These are phyloP conservation scores for Breynia disticha DNA, from an alignment of 441 rosid species.

Conservation along the genomic window DNA sequence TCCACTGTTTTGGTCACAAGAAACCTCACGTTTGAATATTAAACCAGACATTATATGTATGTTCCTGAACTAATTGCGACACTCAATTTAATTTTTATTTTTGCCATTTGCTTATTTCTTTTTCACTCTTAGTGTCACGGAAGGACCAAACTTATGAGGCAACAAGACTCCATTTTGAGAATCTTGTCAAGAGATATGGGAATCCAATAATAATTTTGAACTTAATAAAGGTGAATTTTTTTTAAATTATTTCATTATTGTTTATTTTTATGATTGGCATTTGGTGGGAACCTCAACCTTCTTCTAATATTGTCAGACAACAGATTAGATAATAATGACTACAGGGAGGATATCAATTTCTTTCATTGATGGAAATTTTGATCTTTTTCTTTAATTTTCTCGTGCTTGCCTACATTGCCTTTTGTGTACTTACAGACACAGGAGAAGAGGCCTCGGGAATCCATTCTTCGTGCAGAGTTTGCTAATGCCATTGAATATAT, in stretches of 20 bases:
- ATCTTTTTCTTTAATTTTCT: constrained; percentile 1
- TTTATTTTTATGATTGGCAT: background rate
- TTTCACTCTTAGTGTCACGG: constrained; percentile 55
- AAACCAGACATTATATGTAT: constrained; percentile 95
- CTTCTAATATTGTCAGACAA: constrained; percentile 1
- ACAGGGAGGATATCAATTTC: too few relatives aligned
- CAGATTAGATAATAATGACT: too few relatives aligned
- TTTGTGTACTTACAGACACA: constrained; percentile 43
- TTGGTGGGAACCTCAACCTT: background rate
- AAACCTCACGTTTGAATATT: constrained; percentile 90
- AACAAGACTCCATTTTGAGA: constrained; percentile 88
- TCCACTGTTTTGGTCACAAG: constrained; percentile 98
- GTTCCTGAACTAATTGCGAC: constrained; percentile 20
- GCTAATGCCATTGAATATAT: constrained; percentile 86
- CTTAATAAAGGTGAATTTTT: constrained; percentile 73
- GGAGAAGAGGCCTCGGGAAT: constrained; percentile 95
- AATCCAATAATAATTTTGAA: constrained; percentile 89
- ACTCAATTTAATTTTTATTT: background rate
- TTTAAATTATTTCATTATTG: constrained; percentile 2
- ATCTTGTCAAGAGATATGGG: constrained; percentile 91
- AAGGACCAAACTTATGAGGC: constrained; percentile 90
- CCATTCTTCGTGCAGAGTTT: constrained; percentile 86
- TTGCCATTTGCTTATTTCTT: constrained; percentile 14
- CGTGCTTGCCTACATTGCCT: constrained; percentile 10
- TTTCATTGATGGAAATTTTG: background rate